Base-by-base conservation (phyloP, 768 basidiomycete genomes). In the Cystobasidium tubakii region DNA sequence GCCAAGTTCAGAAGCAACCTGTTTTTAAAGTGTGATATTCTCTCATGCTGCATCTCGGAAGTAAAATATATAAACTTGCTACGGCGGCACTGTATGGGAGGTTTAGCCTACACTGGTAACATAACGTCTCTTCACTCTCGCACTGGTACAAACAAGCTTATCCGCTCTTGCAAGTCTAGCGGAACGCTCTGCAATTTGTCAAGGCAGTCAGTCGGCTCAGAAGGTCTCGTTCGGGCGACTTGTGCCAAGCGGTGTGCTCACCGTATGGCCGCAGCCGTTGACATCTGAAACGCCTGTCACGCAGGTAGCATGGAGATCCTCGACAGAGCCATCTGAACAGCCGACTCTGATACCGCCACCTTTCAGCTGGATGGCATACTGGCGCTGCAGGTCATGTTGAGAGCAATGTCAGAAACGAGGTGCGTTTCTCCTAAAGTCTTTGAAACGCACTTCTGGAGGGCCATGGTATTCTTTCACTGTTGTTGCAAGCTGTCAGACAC, bases 341-440 rank as follows among this genome's bases (percentile, higher is more conserved):
- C 57, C 57, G 7, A 60, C 57, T 60, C 33, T 3, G 15, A 60
- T 60, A 23, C 57, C 57, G 57, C 57, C 33, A 15, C 57, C 57
- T 60, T 60, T 60, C 17, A 60, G 33, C 33, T 60, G 57, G 25
- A 60, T 60, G 13, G 33, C 57, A 60, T 60, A 60, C 29, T 60
- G 57, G 25, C 33, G 29, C 57, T 60, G 33, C 13, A 17, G 13
- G 10, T 60, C 15, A n/a, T 50, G 42, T 7, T 17, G 17, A 42
- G n/a, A 55, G n/a, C n/a, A 55, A 10, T 6, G 53, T 55, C 53
- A 27, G 57, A 27, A 29, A 60, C 4, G 57, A 60, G 21, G 23
- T 4, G 2, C 12, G 27, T 29, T 21, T 29, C 25, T 34, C 9
- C 57, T 6, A 54, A 54, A 7, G 57, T 60, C 29, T 60, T 6